Base-by-base conservation (phyloP, 192 early-diverging fungal species). In the Coemansia sp. region DNA sequence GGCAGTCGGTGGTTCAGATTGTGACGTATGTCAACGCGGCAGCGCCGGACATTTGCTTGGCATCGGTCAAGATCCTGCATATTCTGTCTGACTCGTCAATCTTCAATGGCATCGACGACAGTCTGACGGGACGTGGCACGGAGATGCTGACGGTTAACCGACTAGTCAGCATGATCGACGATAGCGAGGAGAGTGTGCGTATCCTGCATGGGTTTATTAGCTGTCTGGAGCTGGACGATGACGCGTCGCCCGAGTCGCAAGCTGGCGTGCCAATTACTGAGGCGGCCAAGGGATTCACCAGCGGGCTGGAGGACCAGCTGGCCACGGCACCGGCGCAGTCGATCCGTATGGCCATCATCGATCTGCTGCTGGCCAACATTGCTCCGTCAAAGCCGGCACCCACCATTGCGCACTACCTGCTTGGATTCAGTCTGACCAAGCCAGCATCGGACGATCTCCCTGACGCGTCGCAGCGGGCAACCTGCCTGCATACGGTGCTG, bases 341-440 rank as follows among this genome's bases (percentile, higher is more conserved):
- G 22, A 77, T 94, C 18, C 85, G 88, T 1, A 67, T 91, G 30
- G 85, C 90, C 5, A 87, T 96, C 31, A 63, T 96, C 34, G 87
- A 94, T 36, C 61, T 97, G 44, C 66, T 98, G 31, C 57, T 96
- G 11, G 79, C 80, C 13, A 97, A 94, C 60, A 41, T 90, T 7
- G 50, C 60, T 6, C 58, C 66, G 1, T 44, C 64, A 5, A 68
- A 72, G 44, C 67, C 77, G 5, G 68, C 79, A 11, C 87, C 91
- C 0, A 89, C 83, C 0, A 69, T 97, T 35, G 81, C 92, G 12
- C 93, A 97, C 61, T 96, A 87, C 41, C 67, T 99, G 36, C 76
- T 99, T 3, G 96, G 96, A 2, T 94, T 84, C 47, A 70, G 85
- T 52, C 47, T 80, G 17, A 48, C 56, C 8, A 67, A 73, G 34